Evolutionary conservation across 106 monocot species (phyloP).

Genomic region (Dendrobium huoshanense): DNA sequence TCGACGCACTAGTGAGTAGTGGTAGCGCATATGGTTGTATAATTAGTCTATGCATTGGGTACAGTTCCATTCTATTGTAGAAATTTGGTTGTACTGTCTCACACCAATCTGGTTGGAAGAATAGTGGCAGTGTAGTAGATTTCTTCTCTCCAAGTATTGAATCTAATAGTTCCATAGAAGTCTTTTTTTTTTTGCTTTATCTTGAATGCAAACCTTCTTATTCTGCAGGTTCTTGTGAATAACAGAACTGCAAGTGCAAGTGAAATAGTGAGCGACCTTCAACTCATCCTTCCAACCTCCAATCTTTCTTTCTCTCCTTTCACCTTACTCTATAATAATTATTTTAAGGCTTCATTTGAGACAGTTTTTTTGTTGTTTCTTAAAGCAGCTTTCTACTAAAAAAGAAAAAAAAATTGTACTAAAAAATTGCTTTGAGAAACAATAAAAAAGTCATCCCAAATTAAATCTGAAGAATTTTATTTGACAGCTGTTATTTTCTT

Average conservation of each 20-base stretch:
- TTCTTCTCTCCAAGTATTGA: neutral
- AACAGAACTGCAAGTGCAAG: conserved; percentile 93
- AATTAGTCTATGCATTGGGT: neutral
- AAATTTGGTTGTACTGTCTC: neutral
- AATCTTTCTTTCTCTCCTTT: neutral
- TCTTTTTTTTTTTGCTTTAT: neutral
- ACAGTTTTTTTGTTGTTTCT: no score
- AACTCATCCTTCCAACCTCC: neutral
- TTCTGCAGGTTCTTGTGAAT: conserved; percentile 81
- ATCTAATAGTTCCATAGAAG: neutral
- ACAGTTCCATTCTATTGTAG: neutral
- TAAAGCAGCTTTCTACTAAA: no score
- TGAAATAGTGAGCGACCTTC: conserved; percentile 69
- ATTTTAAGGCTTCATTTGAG: no score
- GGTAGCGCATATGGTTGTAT: neutral
- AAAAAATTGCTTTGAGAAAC: no score
- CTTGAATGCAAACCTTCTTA: neutral
- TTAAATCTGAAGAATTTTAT: no score
- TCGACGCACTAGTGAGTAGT: no score
- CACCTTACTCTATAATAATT: neutral
- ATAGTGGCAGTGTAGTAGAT: neutral
- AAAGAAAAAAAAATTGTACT: no score
- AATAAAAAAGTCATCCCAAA: no score
- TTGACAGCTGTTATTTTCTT: neutral
- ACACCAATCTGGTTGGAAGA: neutral